Percentiles rank a stretch among this genome's conserved stretches.
These are phyloP conservation scores for Metarhizium brunneum DNA, from an alignment of 2,329 filamentous ascomycete genomes.

Conservation along the genomic window DNA sequence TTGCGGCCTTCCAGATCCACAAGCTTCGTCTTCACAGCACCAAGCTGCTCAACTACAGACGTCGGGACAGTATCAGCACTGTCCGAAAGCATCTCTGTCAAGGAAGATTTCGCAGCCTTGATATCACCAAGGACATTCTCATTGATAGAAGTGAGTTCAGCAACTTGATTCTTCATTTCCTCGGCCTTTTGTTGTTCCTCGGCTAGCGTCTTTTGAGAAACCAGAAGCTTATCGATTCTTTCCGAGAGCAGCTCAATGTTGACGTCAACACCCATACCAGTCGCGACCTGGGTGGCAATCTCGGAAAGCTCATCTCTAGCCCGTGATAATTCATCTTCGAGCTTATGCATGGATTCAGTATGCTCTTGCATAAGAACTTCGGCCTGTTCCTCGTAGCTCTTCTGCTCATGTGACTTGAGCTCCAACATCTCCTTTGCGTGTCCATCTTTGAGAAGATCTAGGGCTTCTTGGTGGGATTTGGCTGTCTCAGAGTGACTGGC, in stretches of 20 bases:
- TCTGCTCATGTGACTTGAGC: constrained; percentile 38
- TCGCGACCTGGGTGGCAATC: constrained; percentile 53
- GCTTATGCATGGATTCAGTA: constrained; percentile 40
- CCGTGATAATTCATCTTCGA: constrained; percentile 54
- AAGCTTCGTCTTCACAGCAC: constrained; percentile 58
- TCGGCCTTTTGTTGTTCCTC: constrained; percentile 49
- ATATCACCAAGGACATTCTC: constrained; percentile 53
- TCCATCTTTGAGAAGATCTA: constrained; percentile 38
- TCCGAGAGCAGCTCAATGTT: constrained; percentile 60
- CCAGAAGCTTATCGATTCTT: constrained; percentile 47
- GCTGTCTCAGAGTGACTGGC: constrained; percentile 49
- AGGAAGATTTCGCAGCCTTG: constrained; percentile 46
- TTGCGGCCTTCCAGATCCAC: constrained; percentile 56
- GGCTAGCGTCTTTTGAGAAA: constrained; percentile 49
- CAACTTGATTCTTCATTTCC: constrained; percentile 46
- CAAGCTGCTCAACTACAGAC: constrained; percentile 45
- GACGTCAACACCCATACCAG: constrained; percentile 51
- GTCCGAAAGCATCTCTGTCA: constrained; percentile 45
- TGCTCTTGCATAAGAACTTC: constrained; percentile 52
- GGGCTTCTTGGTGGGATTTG: constrained; percentile 41
- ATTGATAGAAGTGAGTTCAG: constrained; percentile 48
- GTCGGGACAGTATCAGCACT: constrained; percentile 31
- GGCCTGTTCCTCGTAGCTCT: constrained; percentile 48
- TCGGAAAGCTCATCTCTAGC: constrained; percentile 58
- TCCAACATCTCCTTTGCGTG: constrained; percentile 42